A percentile compares a stretch with the other conserved stretches of the same genome.
Conservation (phyloP, 176 grass and related monocot species). For the Eremochloa ophiuroides region DNA sequence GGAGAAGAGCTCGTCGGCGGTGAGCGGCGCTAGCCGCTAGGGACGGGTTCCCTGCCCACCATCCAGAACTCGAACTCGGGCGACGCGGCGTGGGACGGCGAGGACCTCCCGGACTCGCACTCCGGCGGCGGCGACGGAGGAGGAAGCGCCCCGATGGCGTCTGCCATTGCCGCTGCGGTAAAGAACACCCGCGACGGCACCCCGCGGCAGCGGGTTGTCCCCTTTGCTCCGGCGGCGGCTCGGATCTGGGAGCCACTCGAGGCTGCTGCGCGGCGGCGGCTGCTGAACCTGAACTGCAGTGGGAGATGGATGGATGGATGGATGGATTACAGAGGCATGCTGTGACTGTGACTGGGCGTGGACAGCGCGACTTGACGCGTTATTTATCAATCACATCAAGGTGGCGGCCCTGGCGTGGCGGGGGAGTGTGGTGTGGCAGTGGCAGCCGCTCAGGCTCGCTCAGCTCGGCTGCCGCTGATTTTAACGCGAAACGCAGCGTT, state of each 20-base stretch:
- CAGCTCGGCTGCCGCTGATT: neutral
- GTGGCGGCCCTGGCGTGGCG: neutral
- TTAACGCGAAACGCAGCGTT: conserved; percentile 11
- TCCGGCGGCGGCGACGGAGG: neutral
- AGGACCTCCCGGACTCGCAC: conserved; percentile 24
- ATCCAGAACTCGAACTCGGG: conserved; percentile 99
- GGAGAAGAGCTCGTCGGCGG: conserved; percentile 99
- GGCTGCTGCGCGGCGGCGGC: neutral
- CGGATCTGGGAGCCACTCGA: neutral
- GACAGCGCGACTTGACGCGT: conserved; percentile 15
- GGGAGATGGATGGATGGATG: neutral
- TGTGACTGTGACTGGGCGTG: neutral
- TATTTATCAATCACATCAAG: conserved; percentile 44
- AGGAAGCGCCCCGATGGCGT: conserved; percentile 6
- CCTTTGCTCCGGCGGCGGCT: neutral
- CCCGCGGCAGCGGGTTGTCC: neutral
- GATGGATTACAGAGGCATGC: neutral
- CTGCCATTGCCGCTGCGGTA: conserved; percentile 22
- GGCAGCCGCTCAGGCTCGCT: neutral
- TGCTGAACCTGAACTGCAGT: no score
- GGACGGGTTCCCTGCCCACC: conserved; percentile 50
- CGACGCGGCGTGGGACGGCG: conserved; percentile 54
- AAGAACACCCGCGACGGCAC: neutral
- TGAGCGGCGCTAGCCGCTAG: conserved; percentile 53
- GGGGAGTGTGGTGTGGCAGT: neutral